Base-by-base conservation (phyloP, 2,329 filamentous ascomycete genomes). In the Camillea tinctor region DNA sequence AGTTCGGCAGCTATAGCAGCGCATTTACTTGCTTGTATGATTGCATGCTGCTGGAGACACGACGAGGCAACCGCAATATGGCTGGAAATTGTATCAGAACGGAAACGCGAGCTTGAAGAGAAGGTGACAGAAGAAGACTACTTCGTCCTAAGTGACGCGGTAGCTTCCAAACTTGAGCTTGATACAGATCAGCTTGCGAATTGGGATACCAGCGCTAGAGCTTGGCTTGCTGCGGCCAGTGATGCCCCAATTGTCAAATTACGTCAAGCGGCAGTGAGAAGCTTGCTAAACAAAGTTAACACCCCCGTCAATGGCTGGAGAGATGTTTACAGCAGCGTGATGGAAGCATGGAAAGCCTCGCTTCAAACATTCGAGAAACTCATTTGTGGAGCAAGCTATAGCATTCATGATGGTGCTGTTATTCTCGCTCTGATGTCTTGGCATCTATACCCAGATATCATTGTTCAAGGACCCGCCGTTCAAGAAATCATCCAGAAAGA, bases 11-110 rank as follows among this genome's bases (percentile, higher is more conserved):
- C 73, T 2, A 61, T 77, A 0, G 60, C 63, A 1, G 59, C 73
- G 0, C 69, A 77, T 56, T 64, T 77, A 0, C 60, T 74, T 6
- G 72, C 71, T 1, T 74, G 72, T 55, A 68, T 74, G 57, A 56
- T 74, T 1, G 71, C 72, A 2, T 55, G 69, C 13, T 62, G 64
- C 7, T 74, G 68, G 67, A 48, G 56, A 11, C 24, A 58, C 1
- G 36, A 62, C 1, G 60, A 74, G 52, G 72, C 73, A 1, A 66
- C 59, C 0, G 67, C 73, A 0, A 66, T 74, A 1, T 75, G 71
- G 72, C 40, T 55, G 4, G 69, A 74, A 58, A 52, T 73, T 2
- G 60, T 72, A 1, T 49, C 61, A 0, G 53, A 60, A n/a, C 59
- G 70, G 11, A 67, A 61, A 49, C 24, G n/a, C 2, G n/a, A 21